Conservation (phyloP, 495 filamentous ascomycete genomes). For the Penicillium parvum region DNA sequence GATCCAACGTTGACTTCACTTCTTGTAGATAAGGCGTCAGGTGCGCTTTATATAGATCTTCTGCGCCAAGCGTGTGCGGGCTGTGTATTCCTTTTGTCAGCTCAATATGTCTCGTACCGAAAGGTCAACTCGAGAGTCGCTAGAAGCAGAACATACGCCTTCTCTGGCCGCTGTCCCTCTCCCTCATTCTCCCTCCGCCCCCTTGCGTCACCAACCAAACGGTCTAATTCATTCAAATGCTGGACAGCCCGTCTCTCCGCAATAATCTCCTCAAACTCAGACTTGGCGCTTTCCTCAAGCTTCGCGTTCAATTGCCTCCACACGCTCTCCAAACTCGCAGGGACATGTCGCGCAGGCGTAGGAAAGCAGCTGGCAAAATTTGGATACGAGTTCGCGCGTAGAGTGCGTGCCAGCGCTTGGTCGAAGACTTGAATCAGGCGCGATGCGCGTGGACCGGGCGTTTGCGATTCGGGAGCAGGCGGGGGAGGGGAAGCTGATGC, state of each 20-base stretch:
- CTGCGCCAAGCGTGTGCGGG: constrained; percentile 71
- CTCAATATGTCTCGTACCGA: neutral
- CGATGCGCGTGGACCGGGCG: constrained; percentile 71
- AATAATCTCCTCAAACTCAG: constrained; percentile 77
- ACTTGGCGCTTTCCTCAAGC: constrained; percentile 54
- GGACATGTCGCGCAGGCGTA: constrained; percentile 65
- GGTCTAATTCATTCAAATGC: constrained; percentile 79
- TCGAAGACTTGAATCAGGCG: constrained; percentile 67
- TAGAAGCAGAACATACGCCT: constrained; percentile 42
- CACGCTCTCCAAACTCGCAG: constrained; percentile 59
- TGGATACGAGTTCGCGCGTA: constrained; percentile 66
- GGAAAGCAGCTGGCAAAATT: constrained; percentile 90
- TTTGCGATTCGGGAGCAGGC: constrained; percentile 51
- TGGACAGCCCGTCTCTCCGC: constrained; percentile 63
- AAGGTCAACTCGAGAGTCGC: neutral
- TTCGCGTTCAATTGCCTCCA: constrained; percentile 67
- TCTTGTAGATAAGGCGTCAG: constrained; percentile 61
- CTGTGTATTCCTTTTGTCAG: constrained; percentile 34
- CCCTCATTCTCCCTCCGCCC: constrained; percentile 46
- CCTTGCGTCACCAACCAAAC: constrained; percentile 64
- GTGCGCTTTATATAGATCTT: constrained; percentile 63
- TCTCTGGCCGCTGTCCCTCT: constrained; percentile 10
- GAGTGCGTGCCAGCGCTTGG: constrained; percentile 62
- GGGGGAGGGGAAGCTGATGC: constrained; percentile 51
- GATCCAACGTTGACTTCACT: constrained; percentile 57